phyloP scores from a whole-genome alignment of 805 yeast genomes.

The Isabelozyma rhagii region DNA sequence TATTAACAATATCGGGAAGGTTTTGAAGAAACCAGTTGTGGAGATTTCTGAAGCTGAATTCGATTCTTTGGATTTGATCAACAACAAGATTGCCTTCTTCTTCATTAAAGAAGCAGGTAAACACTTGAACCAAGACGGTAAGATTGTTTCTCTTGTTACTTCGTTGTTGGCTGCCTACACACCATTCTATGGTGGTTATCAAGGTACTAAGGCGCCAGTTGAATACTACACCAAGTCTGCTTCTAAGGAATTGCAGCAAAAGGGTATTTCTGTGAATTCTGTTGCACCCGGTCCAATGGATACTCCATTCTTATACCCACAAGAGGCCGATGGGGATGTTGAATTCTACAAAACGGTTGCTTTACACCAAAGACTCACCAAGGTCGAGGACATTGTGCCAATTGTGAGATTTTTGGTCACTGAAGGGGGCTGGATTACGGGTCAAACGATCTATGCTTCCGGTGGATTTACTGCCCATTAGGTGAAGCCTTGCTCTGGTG shows the following conservation, averaged over 20 bases:
- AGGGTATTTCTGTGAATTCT: slow-evolving; percentile 48
- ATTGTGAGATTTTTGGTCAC: slow-evolving; percentile 56
- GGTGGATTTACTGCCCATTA: slow-evolving; percentile 67
- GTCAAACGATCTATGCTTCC: slow-evolving; percentile 62
- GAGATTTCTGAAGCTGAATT: slow-evolving; percentile 55
- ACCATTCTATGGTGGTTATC: slow-evolving; percentile 49
- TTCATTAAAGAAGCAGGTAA: slow-evolving; percentile 57
- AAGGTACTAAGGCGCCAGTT: slow-evolving; percentile 57
- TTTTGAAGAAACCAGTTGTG: slow-evolving; percentile 55
- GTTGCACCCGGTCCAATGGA: slow-evolving; percentile 71
- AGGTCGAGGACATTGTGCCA: slow-evolving; percentile 61
- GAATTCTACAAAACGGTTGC: slow-evolving; percentile 55
- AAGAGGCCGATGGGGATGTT: slow-evolving; percentile 51
- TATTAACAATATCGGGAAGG: slow-evolving; percentile 66
- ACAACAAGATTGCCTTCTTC: slow-evolving; percentile 60
- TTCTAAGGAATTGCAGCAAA: slow-evolving; percentile 49
- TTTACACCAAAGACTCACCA: slow-evolving; percentile 49
- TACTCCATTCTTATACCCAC: slow-evolving; percentile 62
- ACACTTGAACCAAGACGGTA: slow-evolving; percentile 49
- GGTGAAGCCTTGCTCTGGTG: not conserved
- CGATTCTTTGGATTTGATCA: slow-evolving; percentile 50
- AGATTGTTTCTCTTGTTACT: slow-evolving; percentile 56
- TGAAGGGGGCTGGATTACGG: slow-evolving; percentile 69
- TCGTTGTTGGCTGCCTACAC: slow-evolving; percentile 66
- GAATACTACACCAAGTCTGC: slow-evolving; percentile 51